Evolutionary conservation across 192 early-diverging fungal species (phyloP).

Genomic region (Gonapodya sp.): DNA sequence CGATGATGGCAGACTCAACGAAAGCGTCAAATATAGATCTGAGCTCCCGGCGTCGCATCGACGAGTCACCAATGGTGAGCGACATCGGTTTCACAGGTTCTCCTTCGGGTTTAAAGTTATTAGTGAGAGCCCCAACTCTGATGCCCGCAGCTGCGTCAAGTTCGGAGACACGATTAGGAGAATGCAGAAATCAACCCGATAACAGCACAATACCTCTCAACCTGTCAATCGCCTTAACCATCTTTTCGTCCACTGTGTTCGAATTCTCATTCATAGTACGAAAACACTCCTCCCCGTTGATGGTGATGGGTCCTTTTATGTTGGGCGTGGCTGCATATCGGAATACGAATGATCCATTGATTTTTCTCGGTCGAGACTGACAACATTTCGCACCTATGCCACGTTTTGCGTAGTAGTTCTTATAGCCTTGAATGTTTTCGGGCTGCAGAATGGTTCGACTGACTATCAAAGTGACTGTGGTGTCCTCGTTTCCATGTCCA

Average conservation of each 20-base stretch:
- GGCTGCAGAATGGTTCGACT: background rate
- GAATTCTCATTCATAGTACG: background rate
- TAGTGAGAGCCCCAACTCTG: constrained; percentile 70
- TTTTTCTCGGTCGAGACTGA: background rate
- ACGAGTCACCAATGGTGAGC: constrained; percentile 20
- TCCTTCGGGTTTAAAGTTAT: constrained; percentile 56
- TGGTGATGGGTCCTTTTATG: background rate
- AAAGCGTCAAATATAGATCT: constrained; percentile 28
- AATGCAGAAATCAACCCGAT: background rate
- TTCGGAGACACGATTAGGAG: background rate
- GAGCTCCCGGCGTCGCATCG: constrained; percentile 5
- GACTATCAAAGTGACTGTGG: background rate
- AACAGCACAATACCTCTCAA: background rate
- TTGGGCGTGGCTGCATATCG: background rate
- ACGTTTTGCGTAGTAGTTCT: background rate
- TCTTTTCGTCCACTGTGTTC: background rate
- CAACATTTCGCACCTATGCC: background rate
- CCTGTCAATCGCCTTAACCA: background rate
- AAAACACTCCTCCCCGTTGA: background rate
- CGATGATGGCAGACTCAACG: constrained; percentile 66
- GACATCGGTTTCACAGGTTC: constrained; percentile 19
- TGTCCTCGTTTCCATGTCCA: background rate
- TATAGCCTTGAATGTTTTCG: background rate
- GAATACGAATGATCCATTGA: background rate
- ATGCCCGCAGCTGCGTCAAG: constrained; percentile 19